phyloP scores from a whole-genome alignment of 1,139 yeast genomes.

The Protomyces lactucae-debilis region DNA sequence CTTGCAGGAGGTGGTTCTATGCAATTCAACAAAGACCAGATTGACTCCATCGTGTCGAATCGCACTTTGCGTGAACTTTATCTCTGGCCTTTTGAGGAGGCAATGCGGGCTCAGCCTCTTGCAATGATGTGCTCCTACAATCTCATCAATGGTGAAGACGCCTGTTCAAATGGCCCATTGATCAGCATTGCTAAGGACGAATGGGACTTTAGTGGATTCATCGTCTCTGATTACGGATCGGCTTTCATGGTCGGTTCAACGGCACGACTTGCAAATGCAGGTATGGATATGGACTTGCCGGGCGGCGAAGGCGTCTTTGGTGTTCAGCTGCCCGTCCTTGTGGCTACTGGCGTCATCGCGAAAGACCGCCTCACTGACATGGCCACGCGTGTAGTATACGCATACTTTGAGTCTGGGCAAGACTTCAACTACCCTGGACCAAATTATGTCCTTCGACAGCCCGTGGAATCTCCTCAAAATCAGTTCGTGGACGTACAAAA shows the following conservation, averaged over 20 bases:
- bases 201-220: conserved; percentile 62
- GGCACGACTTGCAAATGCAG: conserved; percentile 53
- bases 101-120: conserved; percentile 58
- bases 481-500: conserved; percentile 52
- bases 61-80: conserved; percentile 60
- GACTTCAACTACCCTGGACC: neutral
- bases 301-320: conserved; percentile 54
- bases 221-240: conserved; percentile 54
- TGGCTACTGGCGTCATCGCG: conserved; percentile 54
- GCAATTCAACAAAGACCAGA: neutral
- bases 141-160: conserved; percentile 53
- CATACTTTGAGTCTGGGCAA: conserved; percentile 45
- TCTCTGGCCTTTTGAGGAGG: conserved; percentile 59
- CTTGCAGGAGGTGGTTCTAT: neutral
- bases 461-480: conserved; percentile 28
- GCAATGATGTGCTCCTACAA: conserved; percentile 62
- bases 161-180: conserved; percentile 58
- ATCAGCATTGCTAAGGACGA: conserved; percentile 55
- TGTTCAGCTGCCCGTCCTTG: conserved; percentile 51
- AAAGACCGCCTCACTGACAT: conserved; percentile 56
- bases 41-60: conserved; percentile 50
- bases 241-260: conserved; percentile 56
- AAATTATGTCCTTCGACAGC: neutral
- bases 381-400: conserved; percentile 56
- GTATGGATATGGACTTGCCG: conserved; percentile 66